Evolutionary conservation across 2,329 filamentous ascomycete species (phyloP).

Genomic region (Blumeriella jaapii): DNA sequence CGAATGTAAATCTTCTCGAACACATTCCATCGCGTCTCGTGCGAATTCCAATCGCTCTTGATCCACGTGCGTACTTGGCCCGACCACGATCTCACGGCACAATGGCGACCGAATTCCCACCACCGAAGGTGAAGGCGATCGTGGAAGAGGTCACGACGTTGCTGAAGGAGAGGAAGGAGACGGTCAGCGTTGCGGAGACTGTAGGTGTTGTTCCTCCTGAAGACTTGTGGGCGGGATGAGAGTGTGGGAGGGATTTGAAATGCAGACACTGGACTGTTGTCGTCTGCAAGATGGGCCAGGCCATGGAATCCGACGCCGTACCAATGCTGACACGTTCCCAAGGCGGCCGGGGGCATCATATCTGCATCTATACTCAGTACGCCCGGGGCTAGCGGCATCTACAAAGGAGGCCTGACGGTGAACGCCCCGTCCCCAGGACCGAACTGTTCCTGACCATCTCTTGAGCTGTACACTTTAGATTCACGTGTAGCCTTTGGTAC

Average conservation of each 20-base stretch:
- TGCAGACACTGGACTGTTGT: not conserved
- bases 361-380: constrained; percentile 45
- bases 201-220: constrained; percentile 24
- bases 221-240: not conserved
- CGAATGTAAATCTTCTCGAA: no score
- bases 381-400: constrained; percentile 46
- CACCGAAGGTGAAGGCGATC: constrained; percentile 20
- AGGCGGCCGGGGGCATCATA: constrained; percentile 52
- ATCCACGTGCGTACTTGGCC: no score
- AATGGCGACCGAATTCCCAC: constrained; percentile 18
- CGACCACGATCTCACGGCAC: not conserved
- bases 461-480: constrained; percentile 26
- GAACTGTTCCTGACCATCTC: no score
- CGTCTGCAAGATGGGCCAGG: not conserved
- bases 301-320: not conserved
- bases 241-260: not conserved
- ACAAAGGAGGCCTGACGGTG: constrained; percentile 49
- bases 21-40: no score
- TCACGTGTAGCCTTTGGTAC: constrained; percentile 25
- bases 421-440: constrained; percentile 6
- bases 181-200: constrained; percentile 50
- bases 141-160: constrained; percentile 37
- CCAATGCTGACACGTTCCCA: not conserved
- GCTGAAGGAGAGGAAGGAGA: constrained; percentile 43
- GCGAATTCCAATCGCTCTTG: no score